phyloP scores from a whole-genome alignment of 1,284 basidiomycete species.

The Naganishia albida region DNA sequence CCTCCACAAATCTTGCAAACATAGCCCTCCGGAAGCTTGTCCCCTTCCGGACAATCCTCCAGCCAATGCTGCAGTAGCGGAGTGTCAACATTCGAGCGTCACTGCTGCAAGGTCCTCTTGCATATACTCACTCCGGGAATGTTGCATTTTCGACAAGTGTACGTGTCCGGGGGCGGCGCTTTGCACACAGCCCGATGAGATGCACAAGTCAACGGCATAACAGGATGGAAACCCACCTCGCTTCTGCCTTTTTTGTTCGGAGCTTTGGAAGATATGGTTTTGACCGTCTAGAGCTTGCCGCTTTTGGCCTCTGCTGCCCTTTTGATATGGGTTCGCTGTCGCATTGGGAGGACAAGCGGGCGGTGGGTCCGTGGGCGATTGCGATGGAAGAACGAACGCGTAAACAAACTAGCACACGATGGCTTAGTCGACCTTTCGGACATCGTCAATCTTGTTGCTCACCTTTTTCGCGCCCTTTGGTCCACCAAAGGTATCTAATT shows the following conservation, averaged over 20 bases:
- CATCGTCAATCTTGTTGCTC: background rate
- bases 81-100: background rate
- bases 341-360: conserved; percentile 38
- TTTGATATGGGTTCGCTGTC: conserved; percentile 21
- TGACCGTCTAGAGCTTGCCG: conserved; percentile 63
- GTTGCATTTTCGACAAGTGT: conserved; percentile 74
- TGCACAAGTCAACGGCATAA: conserved; percentile 4
- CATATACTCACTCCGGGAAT: conserved; percentile 63
- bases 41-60: conserved; percentile 43
- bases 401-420: conserved; percentile 27
- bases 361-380: conserved; percentile 39
- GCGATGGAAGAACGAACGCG: conserved; percentile 30
- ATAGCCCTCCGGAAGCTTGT: conserved; percentile 73
- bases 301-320: conserved; percentile 45
- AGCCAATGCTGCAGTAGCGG: conserved; percentile 61
- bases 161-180: conserved; percentile 64
- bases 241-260: conserved; percentile 31
- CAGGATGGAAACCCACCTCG: conserved; percentile 50
- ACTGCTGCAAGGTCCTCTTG: conserved; percentile 8
- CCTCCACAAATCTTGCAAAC: conserved; percentile 79
- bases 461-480: conserved; percentile 43
- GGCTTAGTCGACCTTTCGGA: background rate
- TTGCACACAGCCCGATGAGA: conserved; percentile 55
- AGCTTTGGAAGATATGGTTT: conserved; percentile 35
- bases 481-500: conserved; percentile 80